Evolutionary conservation across 768 basidiomycete species (phyloP), one percentile per base, ranked within the genome.

Genomic region (Leccinum ochraceum): DNA sequence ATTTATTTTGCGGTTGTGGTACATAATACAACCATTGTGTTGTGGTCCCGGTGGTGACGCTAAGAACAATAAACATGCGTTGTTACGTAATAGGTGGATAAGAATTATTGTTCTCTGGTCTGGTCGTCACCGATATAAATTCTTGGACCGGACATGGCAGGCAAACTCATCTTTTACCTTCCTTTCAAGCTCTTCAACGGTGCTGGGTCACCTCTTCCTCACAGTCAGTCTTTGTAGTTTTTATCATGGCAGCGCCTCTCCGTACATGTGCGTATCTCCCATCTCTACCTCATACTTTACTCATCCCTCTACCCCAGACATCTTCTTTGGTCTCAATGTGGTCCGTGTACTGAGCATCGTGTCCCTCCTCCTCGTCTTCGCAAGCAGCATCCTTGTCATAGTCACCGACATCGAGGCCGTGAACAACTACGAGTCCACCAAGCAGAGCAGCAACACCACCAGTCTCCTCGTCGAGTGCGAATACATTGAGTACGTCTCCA

Each of bases 271-370:
- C 66, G 83, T 78, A 17, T 53, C 8, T 42, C 56, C 16, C 32
- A 16, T 8, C 0, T 60, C 26, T 4, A 3, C 56, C 26, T 26
- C 24, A 20, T 53, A 22, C 9, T 53, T 24, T n/a, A 4, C 53
- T 66, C 60, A 64, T 54, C 32, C 53, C 32, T 28, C 16, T 26
- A 54, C 4, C 39, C 10, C 63, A 83, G 81, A 86, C 66, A 69
- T 83, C 26, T 94, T 93, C 78, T 86, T 91, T 68, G 83, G 81
- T 51, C 87, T 96, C 69, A 95, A 96, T 69, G 80, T 71, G 69
- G 82, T 92, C 69, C 91, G 95, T 30, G 75, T 82, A 37, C 74
- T 97, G 51, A 92, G 91, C 75, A 86, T 97, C 67, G 81, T 95
- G 55, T 81, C 86, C 8, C 81, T 96, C 56, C 63, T 90, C 7